These are phyloP conservation scores for Tuctoria greenei DNA, from an alignment of 176 grass and related monocot genomes.

Conservation along the genomic window DNA sequence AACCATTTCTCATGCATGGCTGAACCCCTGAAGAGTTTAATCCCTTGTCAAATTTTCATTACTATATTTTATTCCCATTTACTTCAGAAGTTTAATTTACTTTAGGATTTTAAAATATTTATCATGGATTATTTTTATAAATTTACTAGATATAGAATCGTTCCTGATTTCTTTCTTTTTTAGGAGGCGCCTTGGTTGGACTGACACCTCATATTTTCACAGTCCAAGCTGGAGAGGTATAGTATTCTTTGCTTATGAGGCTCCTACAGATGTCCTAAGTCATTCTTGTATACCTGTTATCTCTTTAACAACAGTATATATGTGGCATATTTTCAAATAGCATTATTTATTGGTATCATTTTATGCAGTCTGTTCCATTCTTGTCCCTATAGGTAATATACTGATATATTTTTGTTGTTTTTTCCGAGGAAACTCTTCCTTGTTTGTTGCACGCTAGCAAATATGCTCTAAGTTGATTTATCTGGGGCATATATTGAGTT, in stretches of 20 bases:
- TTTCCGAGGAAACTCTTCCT: neutral
- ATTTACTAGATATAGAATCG: neutral
- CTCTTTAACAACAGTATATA: constrained; percentile 10
- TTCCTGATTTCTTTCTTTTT: neutral
- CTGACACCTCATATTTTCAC: constrained; percentile 65
- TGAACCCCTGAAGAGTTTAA: neutral
- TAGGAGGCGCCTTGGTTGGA: constrained; percentile 51
- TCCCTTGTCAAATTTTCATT: neutral
- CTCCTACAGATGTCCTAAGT: constrained; percentile 3
- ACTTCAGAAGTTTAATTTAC: constrained; percentile 7
- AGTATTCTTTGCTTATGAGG: neutral
- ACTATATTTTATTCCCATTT: neutral
- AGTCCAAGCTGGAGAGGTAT: constrained; percentile 86
- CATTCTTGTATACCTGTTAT: neutral
- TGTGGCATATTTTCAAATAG: neutral
- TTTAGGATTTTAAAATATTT: neutral
- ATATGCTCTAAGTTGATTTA: neutral
- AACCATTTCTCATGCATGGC: neutral
- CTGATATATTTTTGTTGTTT: neutral
- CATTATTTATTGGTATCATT: neutral
- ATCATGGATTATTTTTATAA: neutral
- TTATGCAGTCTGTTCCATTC: neutral
- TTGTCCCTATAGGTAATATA: neutral
- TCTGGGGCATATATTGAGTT: too few relatives aligned
- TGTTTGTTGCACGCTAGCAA: neutral